Evolutionary conservation across 805 yeast species (phyloP), one percentile per base, ranked within the genome.

Genomic region (Teunomyces panamensis): DNA sequence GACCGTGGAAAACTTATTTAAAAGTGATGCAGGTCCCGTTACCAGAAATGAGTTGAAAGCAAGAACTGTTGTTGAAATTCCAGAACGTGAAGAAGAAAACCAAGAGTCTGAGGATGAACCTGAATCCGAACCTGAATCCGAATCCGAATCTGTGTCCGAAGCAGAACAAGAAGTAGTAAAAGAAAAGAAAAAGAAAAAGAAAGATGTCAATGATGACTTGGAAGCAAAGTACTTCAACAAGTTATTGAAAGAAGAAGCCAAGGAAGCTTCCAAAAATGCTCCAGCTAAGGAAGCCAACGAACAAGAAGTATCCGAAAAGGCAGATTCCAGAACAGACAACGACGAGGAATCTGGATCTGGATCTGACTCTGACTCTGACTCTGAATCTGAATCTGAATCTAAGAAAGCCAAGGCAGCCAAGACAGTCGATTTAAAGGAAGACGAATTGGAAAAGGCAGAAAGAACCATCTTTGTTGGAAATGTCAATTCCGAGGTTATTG

Each of bases 401-500:
- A 51, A 52, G 34, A 33, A 39, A 10, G 46, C 54, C 20, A 53
- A 57, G 24, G 58, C 58, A 2, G 85, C 87, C 33, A 77, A 74
- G 53, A 65, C 70, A 3, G 57, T 83, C 41, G 85, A 85, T 66
- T 65, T 85, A 50, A 84, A 84, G 61, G 84, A 82, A 52, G 69
- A 69, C n/a, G 96, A 89, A 62, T 71, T 87, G 43, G 87, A 80
- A 56, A 87, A 88, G 65, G 95, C 96, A 5, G 89, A 86, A 54
- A 78, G 85, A 56, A 89, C 96, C 0, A 73, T 92, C 0, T 94
- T 94, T 59, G 84, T 94, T 8, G 98, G 97, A 39, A 94, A 94
- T 64, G 79, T 92, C 10, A 80, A 87, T 30, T 68, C 82, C 34
- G 60, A 70, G 0, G 89, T 84, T 7, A 80, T 90, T 53, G 77